Base-by-base conservation (phyloP, 2,329 filamentous ascomycete species). In the Aspergillus sp. region DNA sequence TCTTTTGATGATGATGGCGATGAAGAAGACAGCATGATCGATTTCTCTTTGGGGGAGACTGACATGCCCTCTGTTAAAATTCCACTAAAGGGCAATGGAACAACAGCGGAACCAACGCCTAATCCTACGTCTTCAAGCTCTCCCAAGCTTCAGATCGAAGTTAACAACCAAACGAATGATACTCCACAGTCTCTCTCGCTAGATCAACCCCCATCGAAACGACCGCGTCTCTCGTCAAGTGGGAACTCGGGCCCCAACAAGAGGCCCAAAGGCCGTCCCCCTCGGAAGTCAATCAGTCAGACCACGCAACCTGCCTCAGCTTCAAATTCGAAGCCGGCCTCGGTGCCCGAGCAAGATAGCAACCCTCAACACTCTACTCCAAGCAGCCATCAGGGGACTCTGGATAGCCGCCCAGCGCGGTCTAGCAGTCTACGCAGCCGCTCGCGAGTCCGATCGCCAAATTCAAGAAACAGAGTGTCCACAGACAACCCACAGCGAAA, bases 1-100 rank as follows among this genome's bases (percentile, higher is more conserved):
- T 73, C 71, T 3, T 72, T 74, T 33, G 70, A 69, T 3, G 69
- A 71, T 24, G 63, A 63, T 19, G 66, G 71, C 7, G 69, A 70
- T 42, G 56, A 49, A 37, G 58, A 51, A 44, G 62, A 64, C 22
- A 68, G 66, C 54, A 61, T 70, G 9, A 71, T 69, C 24, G 66
- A 68, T 46, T 56, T 68, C 13, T 63, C 67, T 0, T 33, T 70
- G n/a, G 64, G 61, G 20, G 62, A 70, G 20, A 42, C 55, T 9
- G 60, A 56, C 4, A 60, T 63, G 3, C 62, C 63, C 2, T 57
- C 67, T 2, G 60, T 68, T 7, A 68, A 66, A 11, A 56, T 71
- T 8, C 68, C 70, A 0, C 57, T 70, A 15, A 69, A 66, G 20
- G 65, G 66, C 3, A 45, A 56, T 15, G 61, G 58, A 22, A 34